Evolutionary conservation across 345 rosid genomes (phyloP).

Genomic region (Trapa bicornis): DNA sequence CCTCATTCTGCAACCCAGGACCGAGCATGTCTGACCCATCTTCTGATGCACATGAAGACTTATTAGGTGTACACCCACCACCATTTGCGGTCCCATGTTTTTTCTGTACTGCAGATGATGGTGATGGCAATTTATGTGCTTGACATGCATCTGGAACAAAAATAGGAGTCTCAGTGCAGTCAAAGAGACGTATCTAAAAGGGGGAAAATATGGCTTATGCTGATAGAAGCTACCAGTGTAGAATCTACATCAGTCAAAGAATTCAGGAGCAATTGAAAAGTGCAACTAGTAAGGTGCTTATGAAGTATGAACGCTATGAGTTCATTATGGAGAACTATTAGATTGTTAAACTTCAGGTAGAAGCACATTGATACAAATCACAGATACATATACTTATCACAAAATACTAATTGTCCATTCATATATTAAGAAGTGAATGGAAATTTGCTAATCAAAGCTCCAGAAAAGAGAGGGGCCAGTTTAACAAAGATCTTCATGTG

Average conservation of each 20-base stretch:
- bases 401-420: not conserved
- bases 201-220: not conserved
- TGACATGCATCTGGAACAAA: slow-evolving; percentile 27
- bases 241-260: not conserved
- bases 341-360: not conserved
- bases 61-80: slow-evolving; percentile 22
- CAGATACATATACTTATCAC: not conserved
- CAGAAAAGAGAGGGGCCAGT: not conserved
- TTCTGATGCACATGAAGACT: slow-evolving; percentile 17
- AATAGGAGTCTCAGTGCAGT: not conserved
- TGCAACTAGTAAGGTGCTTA: not conserved
- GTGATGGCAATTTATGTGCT: too few relatives aligned
- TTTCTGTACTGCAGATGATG: slow-evolving; percentile 16
- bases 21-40: slow-evolving; percentile 42
- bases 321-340: not conserved
- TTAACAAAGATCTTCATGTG: not conserved
- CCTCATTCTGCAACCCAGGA: slow-evolving; percentile 81
- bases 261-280: not conserved
- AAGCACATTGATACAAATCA: not conserved
- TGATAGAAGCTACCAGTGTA: not conserved
- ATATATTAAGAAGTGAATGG: too few relatives aligned
- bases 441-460: not conserved
- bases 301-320: not conserved
- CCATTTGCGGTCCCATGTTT: slow-evolving; percentile 20
- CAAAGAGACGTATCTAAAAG: not conserved